Evolutionary conservation across 2,329 filamentous ascomycete genomes (phyloP).

Genomic region (Fonsecaea monophora): DNA sequence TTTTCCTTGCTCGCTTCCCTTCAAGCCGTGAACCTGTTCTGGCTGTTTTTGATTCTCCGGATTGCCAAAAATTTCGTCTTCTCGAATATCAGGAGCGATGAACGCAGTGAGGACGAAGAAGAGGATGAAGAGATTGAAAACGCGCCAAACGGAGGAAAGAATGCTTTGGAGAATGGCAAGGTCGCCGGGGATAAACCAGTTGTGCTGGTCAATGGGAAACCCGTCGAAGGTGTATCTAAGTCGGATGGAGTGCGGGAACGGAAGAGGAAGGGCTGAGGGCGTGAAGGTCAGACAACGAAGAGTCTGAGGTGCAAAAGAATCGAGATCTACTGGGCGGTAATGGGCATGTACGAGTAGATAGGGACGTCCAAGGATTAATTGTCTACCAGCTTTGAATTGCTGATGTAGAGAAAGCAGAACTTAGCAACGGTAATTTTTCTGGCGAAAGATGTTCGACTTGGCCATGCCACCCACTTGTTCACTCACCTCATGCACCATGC

Average conservation of each 20-base stretch:
- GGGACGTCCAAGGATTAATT: not conserved
- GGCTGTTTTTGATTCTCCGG: slow-evolving; percentile 44
- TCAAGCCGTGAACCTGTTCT: slow-evolving; percentile 46
- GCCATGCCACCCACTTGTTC: not conserved
- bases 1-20: slow-evolving; percentile 44
- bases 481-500: not conserved
- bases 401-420: not conserved
- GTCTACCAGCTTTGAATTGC: not conserved
- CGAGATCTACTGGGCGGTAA: not conserved
- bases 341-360: not conserved
- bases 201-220: slow-evolving; percentile 50
- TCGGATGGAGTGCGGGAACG: slow-evolving; percentile 42
- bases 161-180: slow-evolving; percentile 17
- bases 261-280: slow-evolving; percentile 35
- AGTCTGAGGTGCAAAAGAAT: not conserved
- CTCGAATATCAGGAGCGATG: slow-evolving; percentile 46
- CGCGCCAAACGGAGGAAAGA: slow-evolving; percentile 13
- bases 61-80: slow-evolving; percentile 43
- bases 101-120: slow-evolving; percentile 55
- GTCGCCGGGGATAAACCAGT: slow-evolving; percentile 31
- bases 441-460: not conserved
- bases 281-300: not conserved
- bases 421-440: not conserved
- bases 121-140: slow-evolving; percentile 47
- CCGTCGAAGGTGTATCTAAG: slow-evolving; percentile 42